Evolutionary conservation across 1,139 yeast species (phyloP).

Genomic region (Blastobotrys indianensis): DNA sequence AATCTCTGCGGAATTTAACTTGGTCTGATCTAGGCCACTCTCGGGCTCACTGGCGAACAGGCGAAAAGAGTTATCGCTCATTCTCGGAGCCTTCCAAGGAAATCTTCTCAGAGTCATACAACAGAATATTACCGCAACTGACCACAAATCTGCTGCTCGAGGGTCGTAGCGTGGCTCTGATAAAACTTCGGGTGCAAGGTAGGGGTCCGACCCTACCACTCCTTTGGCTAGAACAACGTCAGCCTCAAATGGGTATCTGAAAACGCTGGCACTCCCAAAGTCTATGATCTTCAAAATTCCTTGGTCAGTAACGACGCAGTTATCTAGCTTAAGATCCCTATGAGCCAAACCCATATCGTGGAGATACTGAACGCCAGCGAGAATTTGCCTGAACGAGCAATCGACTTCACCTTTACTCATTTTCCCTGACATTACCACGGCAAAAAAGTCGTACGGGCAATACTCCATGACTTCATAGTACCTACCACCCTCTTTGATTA

Average conservation of each 20-base stretch:
- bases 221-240: slow-evolving; percentile 80
- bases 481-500: slow-evolving; percentile 76
- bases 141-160: slow-evolving; percentile 92
- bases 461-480: slow-evolving; percentile 97
- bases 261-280: slow-evolving; percentile 94
- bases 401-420: slow-evolving; percentile 82
- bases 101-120: slow-evolving; percentile 92
- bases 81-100: slow-evolving; percentile 94
- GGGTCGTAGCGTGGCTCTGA: slow-evolving; percentile 74
- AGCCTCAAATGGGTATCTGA: slow-evolving; percentile 83
- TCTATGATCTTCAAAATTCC: slow-evolving; percentile 91
- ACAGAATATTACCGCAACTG: slow-evolving; percentile 89
- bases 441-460: slow-evolving; percentile 93
- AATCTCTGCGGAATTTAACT: slow-evolving; percentile 20
- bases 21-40: slow-evolving; percentile 12
- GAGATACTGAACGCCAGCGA: slow-evolving; percentile 76
- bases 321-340: slow-evolving; percentile 89
- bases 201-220: slow-evolving; percentile 96
- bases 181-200: slow-evolving; percentile 93
- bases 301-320: slow-evolving; percentile 79
- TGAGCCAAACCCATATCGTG: slow-evolving; percentile 90
- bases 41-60: slow-evolving; percentile 46
- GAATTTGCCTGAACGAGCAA: slow-evolving; percentile 83
- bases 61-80: slow-evolving; percentile 80
- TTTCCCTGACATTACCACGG: slow-evolving; percentile 94